These are phyloP conservation scores for Penicillium sp. DNA, from an alignment of 2,329 filamentous ascomycete genomes.

Conservation along the genomic window DNA sequence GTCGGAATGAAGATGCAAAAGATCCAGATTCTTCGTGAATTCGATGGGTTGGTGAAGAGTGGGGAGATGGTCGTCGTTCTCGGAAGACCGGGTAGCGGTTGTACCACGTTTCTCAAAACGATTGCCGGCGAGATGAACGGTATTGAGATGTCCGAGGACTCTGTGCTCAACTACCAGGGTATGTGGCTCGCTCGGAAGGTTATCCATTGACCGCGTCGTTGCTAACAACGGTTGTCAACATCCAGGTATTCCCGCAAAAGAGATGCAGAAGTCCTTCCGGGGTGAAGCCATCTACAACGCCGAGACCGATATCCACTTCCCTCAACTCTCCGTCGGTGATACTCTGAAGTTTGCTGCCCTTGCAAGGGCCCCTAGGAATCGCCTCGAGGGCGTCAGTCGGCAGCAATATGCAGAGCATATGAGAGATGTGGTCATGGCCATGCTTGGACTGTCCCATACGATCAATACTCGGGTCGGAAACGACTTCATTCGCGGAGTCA, in stretches of 20 bases:
- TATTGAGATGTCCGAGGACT: conserved; percentile 57
- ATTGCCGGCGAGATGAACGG: conserved; percentile 71
- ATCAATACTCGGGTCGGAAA: conserved; percentile 35
- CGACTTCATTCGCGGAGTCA: conserved; percentile 50
- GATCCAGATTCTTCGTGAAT: neutral
- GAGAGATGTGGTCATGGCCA: conserved; percentile 11
- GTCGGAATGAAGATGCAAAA: neutral
- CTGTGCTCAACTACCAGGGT: conserved; percentile 67
- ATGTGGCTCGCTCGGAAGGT: neutral
- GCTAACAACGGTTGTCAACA: no score
- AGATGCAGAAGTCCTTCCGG: conserved; percentile 44
- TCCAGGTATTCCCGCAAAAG: conserved; percentile 59
- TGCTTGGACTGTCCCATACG: conserved; percentile 45
- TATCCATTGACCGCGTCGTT: no score
- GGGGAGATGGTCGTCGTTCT: neutral
- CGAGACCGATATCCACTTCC: conserved; percentile 70
- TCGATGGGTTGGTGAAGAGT: neutral
- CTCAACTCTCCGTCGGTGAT: conserved; percentile 62
- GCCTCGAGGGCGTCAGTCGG: neutral
- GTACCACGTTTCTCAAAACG: conserved; percentile 71
- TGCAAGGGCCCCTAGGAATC: conserved; percentile 4
- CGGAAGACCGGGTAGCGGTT: conserved; percentile 32
- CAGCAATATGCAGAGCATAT: conserved; percentile 1
- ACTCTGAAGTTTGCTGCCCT: conserved; percentile 51
- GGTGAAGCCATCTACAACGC: conserved; percentile 75